phyloP scores from a whole-genome alignment of 106 monocot genomes.

The Dioscorea zingiberensis region DNA sequence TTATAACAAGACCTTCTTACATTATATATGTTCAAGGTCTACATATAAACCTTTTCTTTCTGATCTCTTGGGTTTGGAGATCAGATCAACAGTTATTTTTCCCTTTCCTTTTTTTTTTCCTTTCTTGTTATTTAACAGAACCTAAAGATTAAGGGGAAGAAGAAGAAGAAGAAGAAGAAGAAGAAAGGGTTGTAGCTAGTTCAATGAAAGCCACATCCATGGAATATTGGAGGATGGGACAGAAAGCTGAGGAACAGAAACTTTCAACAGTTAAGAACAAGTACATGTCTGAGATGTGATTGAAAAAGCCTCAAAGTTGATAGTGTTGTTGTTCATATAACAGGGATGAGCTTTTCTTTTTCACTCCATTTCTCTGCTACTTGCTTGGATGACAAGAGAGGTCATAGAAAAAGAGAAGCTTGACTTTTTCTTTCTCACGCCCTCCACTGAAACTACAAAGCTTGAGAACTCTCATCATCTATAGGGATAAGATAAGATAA shows the following conservation, averaged over 20 bases:
- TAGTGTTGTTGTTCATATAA: background rate
- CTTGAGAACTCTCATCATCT: background rate
- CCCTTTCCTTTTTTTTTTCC: background rate
- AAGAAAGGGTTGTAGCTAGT: background rate
- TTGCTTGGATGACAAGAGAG: background rate
- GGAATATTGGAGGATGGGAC: constrained; percentile 50
- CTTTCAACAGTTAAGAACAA: constrained; percentile 7
- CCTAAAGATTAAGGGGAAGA: constrained; percentile 7
- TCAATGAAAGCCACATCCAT: constrained; percentile 2
- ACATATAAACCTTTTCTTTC: constrained; percentile 10
- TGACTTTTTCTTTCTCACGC: background rate
- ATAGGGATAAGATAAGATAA: background rate
- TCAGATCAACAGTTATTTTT: background rate
- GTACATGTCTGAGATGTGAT: constrained; percentile 6
- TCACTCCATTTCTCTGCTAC: background rate
- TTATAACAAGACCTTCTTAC: constrained; percentile 18
- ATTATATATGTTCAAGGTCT: constrained; percentile 18
- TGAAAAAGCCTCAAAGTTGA: constrained; percentile 1
- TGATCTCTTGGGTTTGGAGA: background rate
- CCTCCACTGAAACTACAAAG: background rate
- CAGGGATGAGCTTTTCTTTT: background rate
- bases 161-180: too few species aligned
- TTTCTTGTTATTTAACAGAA: constrained; percentile 20
- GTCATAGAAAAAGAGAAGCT: background rate
- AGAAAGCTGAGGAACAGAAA: constrained; percentile 61